These are phyloP conservation scores for Aspergillus sojae DNA, from an alignment of 2,329 filamentous ascomycete species.

Conservation along the genomic window DNA sequence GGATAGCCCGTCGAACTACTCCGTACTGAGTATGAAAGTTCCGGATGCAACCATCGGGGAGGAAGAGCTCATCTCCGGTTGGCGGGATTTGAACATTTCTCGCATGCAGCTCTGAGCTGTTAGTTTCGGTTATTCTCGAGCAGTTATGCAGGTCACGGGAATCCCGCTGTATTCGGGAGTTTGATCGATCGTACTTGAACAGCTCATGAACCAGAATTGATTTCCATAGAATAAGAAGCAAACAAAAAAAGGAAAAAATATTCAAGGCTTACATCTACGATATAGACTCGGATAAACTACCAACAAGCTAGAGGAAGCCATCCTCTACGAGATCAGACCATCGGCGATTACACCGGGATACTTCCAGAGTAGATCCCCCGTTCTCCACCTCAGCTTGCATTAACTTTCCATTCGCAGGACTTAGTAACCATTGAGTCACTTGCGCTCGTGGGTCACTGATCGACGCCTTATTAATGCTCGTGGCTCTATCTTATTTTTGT, in stretches of 20 bases:
- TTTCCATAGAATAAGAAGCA: not conserved
- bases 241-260: not conserved
- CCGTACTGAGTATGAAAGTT: not conserved
- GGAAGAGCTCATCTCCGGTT: not conserved
- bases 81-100: not conserved
- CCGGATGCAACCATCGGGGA: constrained; percentile 3
- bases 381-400: not conserved
- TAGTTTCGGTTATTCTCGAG: not conserved
- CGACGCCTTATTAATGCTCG: not conserved
- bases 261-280: not conserved
- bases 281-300: not conserved
- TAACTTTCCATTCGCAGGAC: not conserved
- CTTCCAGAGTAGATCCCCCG: not conserved
- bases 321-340: not conserved
- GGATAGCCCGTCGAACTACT: not conserved
- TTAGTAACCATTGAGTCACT: not conserved
- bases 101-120: not conserved
- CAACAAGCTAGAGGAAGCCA: not conserved
- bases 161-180: too few species aligned
- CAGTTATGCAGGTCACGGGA: not conserved
- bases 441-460: not conserved
- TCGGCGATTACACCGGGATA: not conserved
- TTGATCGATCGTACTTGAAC: not conserved
- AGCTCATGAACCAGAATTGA: not conserved
- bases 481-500: not conserved